phyloP scores from a whole-genome alignment of 1,139 yeast genomes.

The Kluyveromyces sp. region DNA sequence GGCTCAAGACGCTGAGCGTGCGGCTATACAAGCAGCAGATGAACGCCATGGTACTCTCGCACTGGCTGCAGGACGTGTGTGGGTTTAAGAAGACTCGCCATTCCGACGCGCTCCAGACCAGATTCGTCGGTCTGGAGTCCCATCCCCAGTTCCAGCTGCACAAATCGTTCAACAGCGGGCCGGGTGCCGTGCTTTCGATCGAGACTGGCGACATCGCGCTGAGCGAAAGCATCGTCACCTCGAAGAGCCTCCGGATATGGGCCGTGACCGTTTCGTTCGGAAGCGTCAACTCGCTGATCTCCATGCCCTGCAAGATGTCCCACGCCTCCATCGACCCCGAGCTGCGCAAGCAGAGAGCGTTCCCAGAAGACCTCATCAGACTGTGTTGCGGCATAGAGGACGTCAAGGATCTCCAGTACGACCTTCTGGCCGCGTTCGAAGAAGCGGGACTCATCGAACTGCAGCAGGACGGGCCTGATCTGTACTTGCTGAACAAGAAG shows the following conservation, averaged over 20 bases:
- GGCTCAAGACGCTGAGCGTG: constrained; percentile 77
- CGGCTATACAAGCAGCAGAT: constrained; percentile 82
- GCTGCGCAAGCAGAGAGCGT: constrained; percentile 76
- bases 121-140: constrained; percentile 75
- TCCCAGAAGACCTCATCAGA: constrained; percentile 87
- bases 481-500: constrained; percentile 16
- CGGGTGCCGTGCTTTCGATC: constrained; percentile 83
- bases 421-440: constrained; percentile 61
- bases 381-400: constrained; percentile 70
- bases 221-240: constrained; percentile 69
- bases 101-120: constrained; percentile 41
- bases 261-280: constrained; percentile 93
- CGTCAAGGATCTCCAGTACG: constrained; percentile 52
- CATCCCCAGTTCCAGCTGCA: constrained; percentile 83
- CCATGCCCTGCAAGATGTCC: constrained; percentile 92
- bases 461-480: constrained; percentile 26
- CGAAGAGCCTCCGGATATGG: constrained; percentile 54
- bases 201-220: constrained; percentile 72
- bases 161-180: constrained; percentile 69
- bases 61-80: constrained; percentile 59
- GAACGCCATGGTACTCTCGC: constrained; percentile 68
- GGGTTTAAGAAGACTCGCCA: constrained; percentile 32
- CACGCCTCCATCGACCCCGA: constrained; percentile 93
- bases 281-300: constrained; percentile 82
- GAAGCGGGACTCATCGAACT: constrained; percentile 44